phyloP scores from a whole-genome alignment of 2,329 filamentous ascomycete species.

The Epichloe sibirici region DNA sequence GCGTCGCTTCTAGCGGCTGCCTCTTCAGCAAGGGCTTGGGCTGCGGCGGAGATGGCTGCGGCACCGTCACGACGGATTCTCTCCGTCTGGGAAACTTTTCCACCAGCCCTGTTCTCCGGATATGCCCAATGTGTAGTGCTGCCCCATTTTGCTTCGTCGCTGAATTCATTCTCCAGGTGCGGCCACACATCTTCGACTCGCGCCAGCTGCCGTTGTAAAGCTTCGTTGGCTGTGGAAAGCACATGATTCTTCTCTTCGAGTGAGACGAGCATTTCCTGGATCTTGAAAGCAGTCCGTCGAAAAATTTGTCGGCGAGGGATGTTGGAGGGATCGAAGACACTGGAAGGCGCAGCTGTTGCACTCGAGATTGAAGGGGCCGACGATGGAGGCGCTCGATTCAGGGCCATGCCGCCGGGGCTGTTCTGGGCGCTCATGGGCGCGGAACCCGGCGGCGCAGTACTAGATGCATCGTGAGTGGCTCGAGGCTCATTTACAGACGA shows the following conservation, averaged over 20 bases:
- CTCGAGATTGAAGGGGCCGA: slow-evolving; percentile 27
- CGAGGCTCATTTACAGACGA: slow-evolving; percentile 35
- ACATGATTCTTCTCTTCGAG: slow-evolving; percentile 98
- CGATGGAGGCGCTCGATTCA: slow-evolving; percentile 23
- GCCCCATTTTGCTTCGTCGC: slow-evolving; percentile 86
- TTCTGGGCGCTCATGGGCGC: slow-evolving; percentile 38
- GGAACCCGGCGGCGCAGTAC: slow-evolving; percentile 28
- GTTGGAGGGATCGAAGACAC: slow-evolving; percentile 43
- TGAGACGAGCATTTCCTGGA: slow-evolving; percentile 76
- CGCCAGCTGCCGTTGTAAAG: slow-evolving; percentile 69
- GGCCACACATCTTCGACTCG: slow-evolving; percentile 82
- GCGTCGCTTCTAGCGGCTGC: slow-evolving; percentile 74
- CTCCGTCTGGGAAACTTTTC: slow-evolving; percentile 54
- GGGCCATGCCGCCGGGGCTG: slow-evolving; percentile 29
- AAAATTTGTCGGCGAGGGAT: slow-evolving; percentile 62
- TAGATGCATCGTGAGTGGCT: slow-evolving; percentile 31
- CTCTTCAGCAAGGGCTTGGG: slow-evolving; percentile 68
- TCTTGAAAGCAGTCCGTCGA: slow-evolving; percentile 62
- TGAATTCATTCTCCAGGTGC: slow-evolving; percentile 78
- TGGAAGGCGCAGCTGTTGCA: slow-evolving; percentile 21
- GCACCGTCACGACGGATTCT: slow-evolving; percentile 68
- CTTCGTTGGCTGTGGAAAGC: slow-evolving; percentile 81
- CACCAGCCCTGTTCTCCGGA: slow-evolving; percentile 61
- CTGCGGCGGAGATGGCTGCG: slow-evolving; percentile 63
- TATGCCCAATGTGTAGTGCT: slow-evolving; percentile 94